Percentiles rank a stretch among this genome's conserved stretches.
These are phyloP conservation scores for Medicago lupulina DNA, from an alignment of 306 rosid genomes.

Conservation along the genomic window DNA sequence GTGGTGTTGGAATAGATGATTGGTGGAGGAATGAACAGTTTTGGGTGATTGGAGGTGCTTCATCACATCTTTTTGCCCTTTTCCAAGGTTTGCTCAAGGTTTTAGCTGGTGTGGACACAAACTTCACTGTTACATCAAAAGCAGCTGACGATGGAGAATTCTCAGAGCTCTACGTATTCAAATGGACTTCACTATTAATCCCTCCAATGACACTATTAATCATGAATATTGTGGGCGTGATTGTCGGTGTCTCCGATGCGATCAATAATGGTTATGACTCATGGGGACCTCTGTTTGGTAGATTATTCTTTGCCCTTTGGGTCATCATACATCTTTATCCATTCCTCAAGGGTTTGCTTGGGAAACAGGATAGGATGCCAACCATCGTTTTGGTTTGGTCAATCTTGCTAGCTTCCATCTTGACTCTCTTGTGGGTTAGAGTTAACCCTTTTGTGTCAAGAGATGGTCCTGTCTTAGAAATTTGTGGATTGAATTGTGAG, in stretches of 20 bases:
- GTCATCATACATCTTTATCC: constrained; percentile 94
- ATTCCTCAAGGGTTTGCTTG: constrained; percentile 88
- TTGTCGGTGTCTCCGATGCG: constrained; percentile 89
- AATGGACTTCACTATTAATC: constrained; percentile 88
- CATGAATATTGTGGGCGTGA: constrained; percentile 80
- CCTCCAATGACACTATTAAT: constrained; percentile 84
- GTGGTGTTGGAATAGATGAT: constrained; percentile 86
- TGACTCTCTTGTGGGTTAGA: constrained; percentile 92
- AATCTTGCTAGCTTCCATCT: constrained; percentile 82
- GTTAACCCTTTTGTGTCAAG: constrained; percentile 81
- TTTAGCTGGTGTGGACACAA: constrained; percentile 90
- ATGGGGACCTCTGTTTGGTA: constrained; percentile 96
- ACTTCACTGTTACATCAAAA: constrained; percentile 93
- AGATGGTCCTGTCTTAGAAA: constrained; percentile 84
- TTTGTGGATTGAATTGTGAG: constrained; percentile 89
- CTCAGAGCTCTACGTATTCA: constrained; percentile 92
- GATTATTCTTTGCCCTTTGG: constrained; percentile 95
- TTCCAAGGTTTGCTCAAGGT: constrained; percentile 93
- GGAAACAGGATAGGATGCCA: constrained; percentile 86
- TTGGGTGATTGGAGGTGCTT: constrained; percentile 97
- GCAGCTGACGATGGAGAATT: constrained; percentile 95
- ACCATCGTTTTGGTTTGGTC: constrained; percentile 96
- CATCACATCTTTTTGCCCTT: constrained; percentile 92
- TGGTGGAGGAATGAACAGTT: constrained; percentile 99
- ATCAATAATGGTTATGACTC: constrained; percentile 95